Conservation (phyloP, 441 rosid species). For the Euphorbia schlechtendalii region DNA sequence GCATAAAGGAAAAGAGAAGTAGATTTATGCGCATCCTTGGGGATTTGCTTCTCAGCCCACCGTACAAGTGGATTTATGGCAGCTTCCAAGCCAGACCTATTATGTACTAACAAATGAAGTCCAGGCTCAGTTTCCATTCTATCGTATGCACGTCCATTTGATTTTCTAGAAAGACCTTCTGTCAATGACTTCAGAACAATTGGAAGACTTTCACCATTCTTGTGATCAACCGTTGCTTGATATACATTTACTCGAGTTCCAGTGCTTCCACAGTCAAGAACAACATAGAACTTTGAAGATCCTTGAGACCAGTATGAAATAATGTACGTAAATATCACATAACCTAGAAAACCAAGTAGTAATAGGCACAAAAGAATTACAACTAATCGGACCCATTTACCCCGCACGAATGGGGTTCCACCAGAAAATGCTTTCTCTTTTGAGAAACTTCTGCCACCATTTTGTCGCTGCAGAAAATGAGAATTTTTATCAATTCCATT, state of each 20-base stretch:
- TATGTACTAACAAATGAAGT: constrained; percentile 67
- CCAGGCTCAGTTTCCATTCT: constrained; percentile 99
- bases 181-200: constrained; percentile 56
- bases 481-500: constrained; percentile 34
- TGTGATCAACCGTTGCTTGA: constrained; percentile 56
- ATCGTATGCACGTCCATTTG: constrained; percentile 83
- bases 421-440: constrained; percentile 59
- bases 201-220: constrained; percentile 58
- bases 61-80: constrained; percentile 79
- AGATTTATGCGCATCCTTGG: constrained; percentile 58
- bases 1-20: constrained; percentile 86
- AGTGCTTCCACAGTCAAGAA: constrained; percentile 98
- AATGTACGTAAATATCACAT: constrained; percentile 42
- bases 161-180: constrained; percentile 62
- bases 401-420: constrained; percentile 41
- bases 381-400: constrained; percentile 55
- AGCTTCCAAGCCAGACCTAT: constrained; percentile 63
- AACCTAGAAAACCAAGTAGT: constrained; percentile 50
- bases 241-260: constrained; percentile 92
- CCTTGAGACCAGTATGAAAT: constrained; percentile 71
- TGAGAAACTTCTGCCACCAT: constrained; percentile 62
- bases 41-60: constrained; percentile 97
- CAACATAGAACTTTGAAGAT: constrained; percentile 72
- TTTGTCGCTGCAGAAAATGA: constrained; percentile 48
- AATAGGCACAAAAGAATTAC: constrained; percentile 48